phyloP scores from a whole-genome alignment of 2,329 filamentous ascomycete genomes.

The Colletotrichum godetiae region DNA sequence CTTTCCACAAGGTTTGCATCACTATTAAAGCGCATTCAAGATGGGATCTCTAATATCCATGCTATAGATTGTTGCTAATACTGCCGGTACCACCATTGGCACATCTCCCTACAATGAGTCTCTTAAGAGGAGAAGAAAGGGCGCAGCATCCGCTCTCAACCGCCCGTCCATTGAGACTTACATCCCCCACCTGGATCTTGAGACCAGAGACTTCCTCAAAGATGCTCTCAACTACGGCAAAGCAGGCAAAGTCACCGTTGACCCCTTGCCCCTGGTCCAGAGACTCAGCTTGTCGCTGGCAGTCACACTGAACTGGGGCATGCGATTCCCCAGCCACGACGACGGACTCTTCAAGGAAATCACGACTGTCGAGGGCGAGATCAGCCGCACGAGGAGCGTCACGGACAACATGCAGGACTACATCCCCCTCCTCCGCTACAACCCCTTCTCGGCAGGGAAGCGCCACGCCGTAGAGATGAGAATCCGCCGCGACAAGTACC shows the following conservation, averaged over 20 bases:
- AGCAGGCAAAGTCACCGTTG: constrained; percentile 65
- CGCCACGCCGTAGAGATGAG: constrained; percentile 37
- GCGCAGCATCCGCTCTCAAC: constrained; percentile 74
- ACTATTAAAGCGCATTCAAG: background rate
- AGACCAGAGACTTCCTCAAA: constrained; percentile 67
- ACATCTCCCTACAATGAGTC: constrained; percentile 77
- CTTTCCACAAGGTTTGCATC: constrained; percentile 58
- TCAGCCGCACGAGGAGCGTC: constrained; percentile 37
- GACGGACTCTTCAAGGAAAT: constrained; percentile 38
- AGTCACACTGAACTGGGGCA: constrained; percentile 73
- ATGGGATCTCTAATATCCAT: constrained; percentile 36
- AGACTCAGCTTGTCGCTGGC: constrained; percentile 73
- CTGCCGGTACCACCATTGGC: constrained; percentile 59
- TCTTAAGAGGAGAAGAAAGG: constrained; percentile 73
- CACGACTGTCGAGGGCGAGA: constrained; percentile 39
- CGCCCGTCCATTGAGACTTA: constrained; percentile 73
- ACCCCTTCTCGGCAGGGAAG: constrained; percentile 26
- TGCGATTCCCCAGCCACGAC: constrained; percentile 49
- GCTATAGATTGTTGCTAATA: constrained; percentile 54
- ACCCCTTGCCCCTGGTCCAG: constrained; percentile 71
- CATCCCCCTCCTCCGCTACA: constrained; percentile 38
- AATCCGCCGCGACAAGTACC: constrained; percentile 36
- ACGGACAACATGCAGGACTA: constrained; percentile 40
- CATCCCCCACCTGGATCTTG: constrained; percentile 64
- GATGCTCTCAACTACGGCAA: constrained; percentile 69